Evolutionary conservation across 768 basidiomycete genomes (phyloP).

Genomic region (Leucosporidium scottii): DNA sequence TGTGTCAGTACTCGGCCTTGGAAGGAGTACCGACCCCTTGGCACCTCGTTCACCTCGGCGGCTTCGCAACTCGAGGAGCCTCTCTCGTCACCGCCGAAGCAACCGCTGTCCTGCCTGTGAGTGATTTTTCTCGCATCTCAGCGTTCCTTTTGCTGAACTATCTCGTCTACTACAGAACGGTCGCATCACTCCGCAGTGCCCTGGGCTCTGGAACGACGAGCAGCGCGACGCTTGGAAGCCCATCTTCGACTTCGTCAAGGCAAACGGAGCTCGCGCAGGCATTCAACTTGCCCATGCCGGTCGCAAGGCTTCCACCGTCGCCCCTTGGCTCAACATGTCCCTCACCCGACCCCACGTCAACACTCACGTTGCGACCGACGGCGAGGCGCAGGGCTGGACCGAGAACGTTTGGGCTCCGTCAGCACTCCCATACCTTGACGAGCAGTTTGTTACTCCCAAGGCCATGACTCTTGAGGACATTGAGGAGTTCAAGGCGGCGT

Average conservation of each 20-base stretch:
- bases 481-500: constrained; percentile 56
- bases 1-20: constrained; percentile 75
- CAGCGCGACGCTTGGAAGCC: constrained; percentile 55
- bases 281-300: constrained; percentile 76
- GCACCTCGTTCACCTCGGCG: constrained; percentile 66
- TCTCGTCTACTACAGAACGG: constrained; percentile 30
- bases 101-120: constrained; percentile 44
- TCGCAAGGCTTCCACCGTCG: constrained; percentile 64
- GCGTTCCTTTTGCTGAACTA: not conserved
- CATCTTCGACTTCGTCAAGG: constrained; percentile 66
- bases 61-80: constrained; percentile 63
- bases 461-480: constrained; percentile 56
- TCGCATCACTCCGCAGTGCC: constrained; percentile 45
- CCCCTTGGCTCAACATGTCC: constrained; percentile 56
- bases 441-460: constrained; percentile 55
- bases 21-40: constrained; percentile 67
- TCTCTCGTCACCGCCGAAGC: constrained; percentile 69
- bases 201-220: constrained; percentile 67
- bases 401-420: constrained; percentile 55
- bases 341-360: constrained; percentile 33
- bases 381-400: constrained; percentile 62
- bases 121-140: constrained; percentile 56
- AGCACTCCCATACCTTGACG: constrained; percentile 51
- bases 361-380: constrained; percentile 37
- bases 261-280: constrained; percentile 63